Percentiles rank a stretch among this genome's conserved stretches.
These are phyloP conservation scores for Cryptococcus floricola DNA, from an alignment of 1,284 basidiomycete genomes.

Conservation along the genomic window DNA sequence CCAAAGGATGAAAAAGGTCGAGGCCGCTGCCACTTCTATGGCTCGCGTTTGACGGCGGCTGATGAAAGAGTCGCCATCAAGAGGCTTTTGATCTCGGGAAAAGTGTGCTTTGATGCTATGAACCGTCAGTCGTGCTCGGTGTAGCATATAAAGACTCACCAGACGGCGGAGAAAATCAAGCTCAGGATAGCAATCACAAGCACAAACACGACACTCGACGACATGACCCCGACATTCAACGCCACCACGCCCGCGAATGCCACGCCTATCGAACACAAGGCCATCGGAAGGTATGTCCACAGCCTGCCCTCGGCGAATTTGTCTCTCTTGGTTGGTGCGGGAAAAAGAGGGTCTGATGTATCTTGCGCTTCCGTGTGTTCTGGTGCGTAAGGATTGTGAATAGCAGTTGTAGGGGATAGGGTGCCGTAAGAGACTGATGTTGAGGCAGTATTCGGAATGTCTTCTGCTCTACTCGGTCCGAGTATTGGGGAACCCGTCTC, in stretches of 20 bases:
- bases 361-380: neutral
- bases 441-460: neutral
- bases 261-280: slow-evolving; percentile 22
- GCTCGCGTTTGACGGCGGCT: slow-evolving; percentile 14
- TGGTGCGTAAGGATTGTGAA: neutral
- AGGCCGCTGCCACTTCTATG: slow-evolving; percentile 25
- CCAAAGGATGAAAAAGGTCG: slow-evolving; percentile 32
- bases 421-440: slow-evolving; percentile 10
- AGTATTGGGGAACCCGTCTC: slow-evolving; percentile 16
- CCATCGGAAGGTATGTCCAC: slow-evolving; percentile 23
- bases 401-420: neutral
- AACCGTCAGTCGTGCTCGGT: slow-evolving; percentile 1
- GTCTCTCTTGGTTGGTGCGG: slow-evolving; percentile 13
- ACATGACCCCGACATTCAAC: slow-evolving; percentile 12
- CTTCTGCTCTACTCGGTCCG: neutral
- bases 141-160: slow-evolving; percentile 18
- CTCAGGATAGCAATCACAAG: slow-evolving; percentile 14
- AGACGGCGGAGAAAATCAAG: slow-evolving; percentile 14
- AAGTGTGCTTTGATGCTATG: slow-evolving; percentile 14
- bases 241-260: slow-evolving; percentile 10
- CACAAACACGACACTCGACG: slow-evolving; percentile 16
- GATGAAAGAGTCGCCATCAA: neutral
- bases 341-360: neutral
- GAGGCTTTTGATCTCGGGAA: slow-evolving; percentile 1
- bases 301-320: slow-evolving; percentile 32